A percentile compares a stretch with the other conserved stretches of the same genome.
Evolutionary conservation across 78 protist species (phyloP).

Genomic region (Monosiga brevicollis): DNA sequence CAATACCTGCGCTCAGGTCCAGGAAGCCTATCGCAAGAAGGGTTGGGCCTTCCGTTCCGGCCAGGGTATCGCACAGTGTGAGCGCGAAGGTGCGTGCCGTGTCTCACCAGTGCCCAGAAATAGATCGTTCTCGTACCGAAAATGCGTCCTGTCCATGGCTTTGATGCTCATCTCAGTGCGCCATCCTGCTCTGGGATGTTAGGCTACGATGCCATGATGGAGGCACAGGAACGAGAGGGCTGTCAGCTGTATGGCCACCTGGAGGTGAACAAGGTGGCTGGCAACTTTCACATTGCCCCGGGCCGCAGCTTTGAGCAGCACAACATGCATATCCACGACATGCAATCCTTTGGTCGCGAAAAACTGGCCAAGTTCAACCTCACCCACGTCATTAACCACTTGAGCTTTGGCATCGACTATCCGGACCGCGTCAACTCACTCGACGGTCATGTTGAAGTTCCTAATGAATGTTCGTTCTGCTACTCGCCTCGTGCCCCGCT

Average conservation of each 20-base stretch:
- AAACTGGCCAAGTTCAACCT: slow-evolving; percentile 41
- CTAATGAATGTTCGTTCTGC: neutral
- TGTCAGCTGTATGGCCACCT: slow-evolving; percentile 69
- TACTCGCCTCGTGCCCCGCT: neutral
- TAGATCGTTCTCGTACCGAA: too few relatives aligned
- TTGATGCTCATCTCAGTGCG: too few relatives aligned
- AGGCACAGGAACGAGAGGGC: slow-evolving; percentile 41
- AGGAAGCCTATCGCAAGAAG: slow-evolving; percentile 45
- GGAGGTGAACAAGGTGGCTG: slow-evolving; percentile 69
- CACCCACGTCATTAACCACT: slow-evolving; percentile 53
- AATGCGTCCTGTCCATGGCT: too few relatives aligned
- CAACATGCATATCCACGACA: slow-evolving; percentile 60
- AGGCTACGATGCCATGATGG: neutral
- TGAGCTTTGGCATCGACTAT: slow-evolving; percentile 74
- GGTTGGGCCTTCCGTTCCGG: slow-evolving; percentile 68
- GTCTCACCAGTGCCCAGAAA: too few relatives aligned
- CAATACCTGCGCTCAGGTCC: slow-evolving; percentile 76
- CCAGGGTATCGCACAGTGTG: slow-evolving; percentile 44
- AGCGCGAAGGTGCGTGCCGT: neutral
- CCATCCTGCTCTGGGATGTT: too few relatives aligned
- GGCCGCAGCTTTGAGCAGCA: slow-evolving; percentile 54
- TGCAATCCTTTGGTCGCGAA: slow-evolving; percentile 27
- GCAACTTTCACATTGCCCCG: slow-evolving; percentile 84
- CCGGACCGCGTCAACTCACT: slow-evolving; percentile 79
- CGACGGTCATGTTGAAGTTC: slow-evolving; percentile 34